Conservation (phyloP, 805 yeast genomes). For the Blastobotrys chiropterorum region DNA sequence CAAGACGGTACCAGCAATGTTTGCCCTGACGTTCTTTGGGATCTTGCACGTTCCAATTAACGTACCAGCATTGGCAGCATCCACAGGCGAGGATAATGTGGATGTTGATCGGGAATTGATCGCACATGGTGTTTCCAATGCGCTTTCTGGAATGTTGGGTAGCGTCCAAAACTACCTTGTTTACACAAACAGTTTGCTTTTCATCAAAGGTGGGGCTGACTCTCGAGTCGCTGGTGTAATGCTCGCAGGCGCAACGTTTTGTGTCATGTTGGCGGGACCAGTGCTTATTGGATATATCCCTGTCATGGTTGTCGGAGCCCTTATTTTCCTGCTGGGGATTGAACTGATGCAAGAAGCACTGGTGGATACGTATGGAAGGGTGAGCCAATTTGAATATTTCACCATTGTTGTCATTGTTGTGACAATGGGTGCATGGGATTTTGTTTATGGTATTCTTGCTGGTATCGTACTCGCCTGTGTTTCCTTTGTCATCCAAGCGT, state of each 20-base stretch:
- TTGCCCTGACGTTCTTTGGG: constrained; percentile 93
- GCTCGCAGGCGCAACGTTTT: constrained; percentile 74
- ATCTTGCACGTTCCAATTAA: constrained; percentile 94
- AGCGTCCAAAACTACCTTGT: constrained; percentile 92
- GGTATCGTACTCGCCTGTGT: constrained; percentile 90
- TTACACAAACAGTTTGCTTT: constrained; percentile 86
- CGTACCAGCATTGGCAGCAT: constrained; percentile 93
- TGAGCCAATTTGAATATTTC: constrained; percentile 69
- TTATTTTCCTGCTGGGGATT: constrained; percentile 85
- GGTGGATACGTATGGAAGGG: constrained; percentile 74
- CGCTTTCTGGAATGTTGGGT: constrained; percentile 75
- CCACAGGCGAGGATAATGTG: constrained; percentile 67
- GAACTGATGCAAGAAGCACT: constrained; percentile 84
- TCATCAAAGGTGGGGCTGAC: constrained; percentile 92
- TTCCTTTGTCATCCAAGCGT: constrained; percentile 91
- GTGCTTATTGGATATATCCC: constrained; percentile 91
- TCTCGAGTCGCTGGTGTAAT: constrained; percentile 83
- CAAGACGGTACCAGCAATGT: constrained; percentile 81
- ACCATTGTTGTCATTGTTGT: constrained; percentile 84
- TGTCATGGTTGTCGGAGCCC: constrained; percentile 89
- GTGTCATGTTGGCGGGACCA: constrained; percentile 84
- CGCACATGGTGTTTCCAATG: constrained; percentile 91
- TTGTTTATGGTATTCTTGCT: constrained; percentile 84
- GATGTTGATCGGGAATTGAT: constrained; percentile 90
- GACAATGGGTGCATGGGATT: constrained; percentile 93